Base-by-base conservation (phyloP, 805 yeast species). In the Cephaloascus albidus region DNA sequence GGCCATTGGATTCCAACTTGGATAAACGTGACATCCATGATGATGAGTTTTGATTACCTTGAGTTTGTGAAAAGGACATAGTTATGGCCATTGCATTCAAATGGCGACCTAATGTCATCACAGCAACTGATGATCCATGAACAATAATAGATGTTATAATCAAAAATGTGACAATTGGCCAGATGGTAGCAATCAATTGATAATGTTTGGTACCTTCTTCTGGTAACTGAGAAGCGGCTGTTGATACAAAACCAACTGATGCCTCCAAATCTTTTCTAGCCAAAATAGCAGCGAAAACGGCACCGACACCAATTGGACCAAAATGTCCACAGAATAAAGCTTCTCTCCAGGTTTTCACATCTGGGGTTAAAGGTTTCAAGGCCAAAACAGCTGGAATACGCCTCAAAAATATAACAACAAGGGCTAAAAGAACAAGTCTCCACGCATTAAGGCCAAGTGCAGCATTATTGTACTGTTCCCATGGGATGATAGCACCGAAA, bases 291-390 rank as follows among this genome's bases (percentile, higher is more conserved):
- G 93, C 90, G 58, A 85, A 87, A 5, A 88, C 69, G 1, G 95
- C 95, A 42, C 96, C 96, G 18, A 88, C 96, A 36, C 97, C 97
- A 53, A 89, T 85, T 2, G 97, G 96, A 15, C 97, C 97, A 58
- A 89, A 88, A 61, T 88, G 96, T 17, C 96, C 96, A 57, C 94
- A 86, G 58, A 89, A 89, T 3, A 88, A 55, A 0, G 96, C 96
- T 57, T 88, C 97, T 57, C 95, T 76, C 95, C 96, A 88, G 10
- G 86, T 74, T 50, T 86, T 80, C 32, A 88, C 75, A 54, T 88
- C 96, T 0, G 96, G 96, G 2, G 86, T 81, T 18, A 87, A 55
- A 0, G 90, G 88, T 51, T 84, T 84, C 37, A 85, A 61, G 0
- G 76, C 70, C 37, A 88, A 51, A 34, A 88, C 85, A 1, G 86